phyloP scores from a whole-genome alignment of 495 filamentous ascomycete genomes.

The Hypoxylon lienhwacheense region DNA sequence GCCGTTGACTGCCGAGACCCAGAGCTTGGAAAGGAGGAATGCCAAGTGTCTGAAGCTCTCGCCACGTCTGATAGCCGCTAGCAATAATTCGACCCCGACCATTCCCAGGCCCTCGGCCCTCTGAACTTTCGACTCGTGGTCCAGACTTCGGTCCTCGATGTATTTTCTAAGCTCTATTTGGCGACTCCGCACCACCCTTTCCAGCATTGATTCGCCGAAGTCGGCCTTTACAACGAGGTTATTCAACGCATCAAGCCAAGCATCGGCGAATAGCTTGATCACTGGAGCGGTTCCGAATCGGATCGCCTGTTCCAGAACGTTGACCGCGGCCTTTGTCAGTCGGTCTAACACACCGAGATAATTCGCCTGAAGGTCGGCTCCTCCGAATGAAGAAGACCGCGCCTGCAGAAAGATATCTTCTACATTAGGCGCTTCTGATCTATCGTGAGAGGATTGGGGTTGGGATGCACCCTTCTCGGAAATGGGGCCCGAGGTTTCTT shows the following conservation, averaged over 20 bases:
- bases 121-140: neutral
- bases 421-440: too few relatives aligned
- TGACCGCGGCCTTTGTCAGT: slow-evolving; percentile 2
- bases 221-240: neutral
- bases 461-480: too few relatives aligned
- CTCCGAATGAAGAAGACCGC: too few relatives aligned
- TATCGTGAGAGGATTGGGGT: too few relatives aligned
- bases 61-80: neutral
- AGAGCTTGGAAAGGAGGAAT: slow-evolving; percentile 6
- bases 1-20: slow-evolving; percentile 2
- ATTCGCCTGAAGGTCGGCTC: too few relatives aligned
- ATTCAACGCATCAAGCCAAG: slow-evolving; percentile 3
- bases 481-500: too few relatives aligned
- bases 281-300: neutral
- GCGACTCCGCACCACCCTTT: neutral
- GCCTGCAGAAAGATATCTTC: too few relatives aligned
- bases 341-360: slow-evolving; percentile 1
- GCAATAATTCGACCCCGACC: neutral
- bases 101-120: neutral
- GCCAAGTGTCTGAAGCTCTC: neutral
- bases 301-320: slow-evolving; percentile 1
- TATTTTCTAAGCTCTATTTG: neutral
- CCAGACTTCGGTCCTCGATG: neutral
- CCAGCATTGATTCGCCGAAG: neutral
- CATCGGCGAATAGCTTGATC: slow-evolving; percentile 3